phyloP scores from a whole-genome alignment of 345 rosid species.

The Eucalyptus caleyi region DNA sequence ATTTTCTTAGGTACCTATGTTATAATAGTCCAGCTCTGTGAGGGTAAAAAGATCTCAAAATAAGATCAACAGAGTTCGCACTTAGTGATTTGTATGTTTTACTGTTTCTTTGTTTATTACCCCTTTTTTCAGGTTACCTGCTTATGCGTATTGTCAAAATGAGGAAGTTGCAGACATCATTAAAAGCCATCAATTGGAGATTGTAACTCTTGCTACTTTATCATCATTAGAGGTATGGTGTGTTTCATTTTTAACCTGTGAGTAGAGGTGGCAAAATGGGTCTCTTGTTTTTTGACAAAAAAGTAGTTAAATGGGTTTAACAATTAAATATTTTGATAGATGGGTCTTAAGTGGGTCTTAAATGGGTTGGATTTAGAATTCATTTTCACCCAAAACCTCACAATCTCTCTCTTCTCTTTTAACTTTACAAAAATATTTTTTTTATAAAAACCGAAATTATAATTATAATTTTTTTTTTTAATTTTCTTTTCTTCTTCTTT shows the following conservation, averaged over 20 bases:
- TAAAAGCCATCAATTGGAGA: slow-evolving; percentile 55
- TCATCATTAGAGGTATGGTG: slow-evolving; percentile 55
- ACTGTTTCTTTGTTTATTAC: neutral
- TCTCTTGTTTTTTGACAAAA: too few species aligned
- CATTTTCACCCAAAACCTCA: too few species aligned
- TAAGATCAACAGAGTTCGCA: neutral
- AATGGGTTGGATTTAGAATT: too few species aligned
- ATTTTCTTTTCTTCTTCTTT: rapidly evolving
- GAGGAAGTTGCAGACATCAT: slow-evolving; percentile 41
- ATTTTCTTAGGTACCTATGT: neutral
- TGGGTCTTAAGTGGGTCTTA: too few species aligned
- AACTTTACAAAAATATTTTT: too few species aligned
- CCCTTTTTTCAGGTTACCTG: slow-evolving; percentile 52
- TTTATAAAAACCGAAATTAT: too few species aligned
- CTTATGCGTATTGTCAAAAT: slow-evolving; percentile 65
- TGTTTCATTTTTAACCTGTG: neutral
- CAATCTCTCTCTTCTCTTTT: too few species aligned
- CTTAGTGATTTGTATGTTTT: neutral
- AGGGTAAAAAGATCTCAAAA: neutral
- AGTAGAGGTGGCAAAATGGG: too few species aligned
- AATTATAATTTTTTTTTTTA: too few species aligned
- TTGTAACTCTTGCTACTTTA: slow-evolving; percentile 64
- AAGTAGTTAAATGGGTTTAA: too few species aligned
- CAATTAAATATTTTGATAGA: too few species aligned
- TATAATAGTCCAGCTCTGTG: neutral